phyloP scores from a whole-genome alignment of 768 basidiomycete genomes.

The Pisolithus orientalis region DNA sequence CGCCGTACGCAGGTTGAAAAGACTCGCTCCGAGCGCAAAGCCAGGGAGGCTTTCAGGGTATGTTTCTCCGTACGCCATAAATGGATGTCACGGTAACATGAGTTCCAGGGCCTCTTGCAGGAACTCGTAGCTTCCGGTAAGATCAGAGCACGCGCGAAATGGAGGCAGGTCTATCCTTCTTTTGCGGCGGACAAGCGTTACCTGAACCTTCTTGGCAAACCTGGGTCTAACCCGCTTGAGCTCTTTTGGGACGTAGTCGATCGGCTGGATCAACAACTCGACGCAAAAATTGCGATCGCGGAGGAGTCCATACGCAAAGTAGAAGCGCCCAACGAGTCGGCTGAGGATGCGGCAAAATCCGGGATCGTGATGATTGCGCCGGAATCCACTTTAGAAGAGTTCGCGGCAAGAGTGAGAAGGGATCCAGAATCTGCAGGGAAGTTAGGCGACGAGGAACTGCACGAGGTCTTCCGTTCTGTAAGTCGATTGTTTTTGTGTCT shows the following conservation, averaged over 20 bases:
- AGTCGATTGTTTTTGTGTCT: constrained; percentile 16
- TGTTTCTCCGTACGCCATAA: constrained; percentile 5
- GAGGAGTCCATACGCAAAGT: constrained; percentile 51
- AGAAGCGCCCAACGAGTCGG: constrained; percentile 25
- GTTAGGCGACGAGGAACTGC: constrained; percentile 47
- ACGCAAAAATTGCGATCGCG: constrained; percentile 66
- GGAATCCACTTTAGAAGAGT: constrained; percentile 64
- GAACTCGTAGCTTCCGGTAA: constrained; percentile 60
- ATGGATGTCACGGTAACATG: neutral
- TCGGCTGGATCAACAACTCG: constrained; percentile 77
- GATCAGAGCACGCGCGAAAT: constrained; percentile 79
- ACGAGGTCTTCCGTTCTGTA: constrained; percentile 59
- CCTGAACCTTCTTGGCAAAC: constrained; percentile 80
- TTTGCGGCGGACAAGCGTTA: constrained; percentile 82
- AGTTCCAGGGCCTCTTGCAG: constrained; percentile 56
- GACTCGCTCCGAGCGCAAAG: constrained; percentile 78
- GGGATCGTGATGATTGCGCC: constrained; percentile 34
- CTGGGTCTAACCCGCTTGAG: constrained; percentile 92
- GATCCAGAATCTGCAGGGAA: constrained; percentile 46
- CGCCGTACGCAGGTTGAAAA: constrained; percentile 77
- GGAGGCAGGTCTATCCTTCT: constrained; percentile 81
- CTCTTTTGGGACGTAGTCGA: constrained; percentile 96
- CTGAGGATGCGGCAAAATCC: constrained; percentile 29
- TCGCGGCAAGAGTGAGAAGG: constrained; percentile 47
- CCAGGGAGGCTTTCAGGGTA: constrained; percentile 87